Evolutionary conservation across 805 yeast genomes (phyloP), one percentile per base, ranked within the genome.

Genomic region (Wickerhamiella nectarea): DNA sequence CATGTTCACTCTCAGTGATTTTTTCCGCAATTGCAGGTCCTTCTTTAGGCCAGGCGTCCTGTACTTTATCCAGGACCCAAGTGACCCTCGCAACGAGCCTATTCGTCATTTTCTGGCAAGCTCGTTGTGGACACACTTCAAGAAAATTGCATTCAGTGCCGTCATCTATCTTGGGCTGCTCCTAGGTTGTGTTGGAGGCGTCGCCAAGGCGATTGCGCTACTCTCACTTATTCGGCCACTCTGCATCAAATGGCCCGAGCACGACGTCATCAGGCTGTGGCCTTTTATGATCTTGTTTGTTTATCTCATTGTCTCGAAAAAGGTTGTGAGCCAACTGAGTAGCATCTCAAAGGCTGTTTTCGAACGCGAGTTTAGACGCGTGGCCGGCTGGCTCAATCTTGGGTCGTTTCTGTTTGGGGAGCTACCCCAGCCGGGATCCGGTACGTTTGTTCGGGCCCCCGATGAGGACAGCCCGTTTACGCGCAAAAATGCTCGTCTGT

Each of bases 11-110:
- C 78, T 91, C 64, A 94, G 96, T 1, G 64, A 80, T 39, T 89
- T 76, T 61, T 86, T 89, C 24, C 82, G 93, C 15, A 79, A 86
- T 86, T 71, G 78, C 17, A 70, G 98, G 48, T 65, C 71, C 36
- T 76, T 85, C 33, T 69, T 89, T 46, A 72, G 99, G 45, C 79
- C 81, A 0, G 99, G 98, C 10, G 95, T 84, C 7, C 66, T 91
- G 38, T 91, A 76, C 59, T 91, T 91, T 64, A 81, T 91, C 48
- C 72, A 95, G 53, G 85, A 94, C 18, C 95, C 95, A 4, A 95
- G 86, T 53, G 96, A 91, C 57, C 95, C 94, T 33, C 80, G 83
- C 52, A 78, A 85, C 37, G 75, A 89, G 51, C 72, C 91, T 10
- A 71, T 89, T 34, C 89, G 85, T 51, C 95, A 87, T 57, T 91